These are phyloP conservation scores for Zymoseptoria tritici DNA, from an alignment of 2,329 filamentous ascomycete genomes.

Conservation along the genomic window DNA sequence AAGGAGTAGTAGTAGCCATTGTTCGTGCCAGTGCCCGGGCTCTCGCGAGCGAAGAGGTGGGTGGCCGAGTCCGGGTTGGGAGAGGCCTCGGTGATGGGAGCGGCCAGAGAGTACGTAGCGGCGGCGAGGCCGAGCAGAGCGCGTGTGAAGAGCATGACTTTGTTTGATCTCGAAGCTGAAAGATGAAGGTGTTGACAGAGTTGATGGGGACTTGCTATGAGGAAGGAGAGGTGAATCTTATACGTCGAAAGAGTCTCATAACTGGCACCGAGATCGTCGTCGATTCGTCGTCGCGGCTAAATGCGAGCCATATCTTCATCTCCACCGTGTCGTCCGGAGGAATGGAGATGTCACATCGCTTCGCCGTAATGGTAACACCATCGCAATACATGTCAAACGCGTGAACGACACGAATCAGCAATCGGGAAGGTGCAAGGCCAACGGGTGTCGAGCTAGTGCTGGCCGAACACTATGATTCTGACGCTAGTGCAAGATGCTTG, in stretches of 20 bases:
- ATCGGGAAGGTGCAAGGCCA: background rate
- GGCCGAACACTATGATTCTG: background rate
- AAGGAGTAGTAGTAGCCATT: conserved; percentile 55
- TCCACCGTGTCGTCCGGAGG: background rate
- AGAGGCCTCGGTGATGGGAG: conserved; percentile 25
- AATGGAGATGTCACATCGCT: background rate
- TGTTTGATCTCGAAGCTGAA: background rate
- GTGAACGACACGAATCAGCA: background rate
- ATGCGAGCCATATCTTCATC: background rate
- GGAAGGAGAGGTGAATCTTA: background rate
- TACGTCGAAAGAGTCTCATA: background rate
- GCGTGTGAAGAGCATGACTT: conserved; percentile 4
- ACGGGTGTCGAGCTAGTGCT: background rate
- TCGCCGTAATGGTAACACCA: background rate
- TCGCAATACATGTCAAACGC: background rate
- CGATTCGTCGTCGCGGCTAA: background rate
- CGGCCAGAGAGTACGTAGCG: conserved; percentile 29
- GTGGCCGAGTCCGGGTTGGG: conserved; percentile 28
- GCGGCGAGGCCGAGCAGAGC: conserved; percentile 33
- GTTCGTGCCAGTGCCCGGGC: conserved; percentile 40
- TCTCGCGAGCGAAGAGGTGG: conserved; percentile 29
- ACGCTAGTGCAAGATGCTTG: background rate
- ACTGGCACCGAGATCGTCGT: background rate
- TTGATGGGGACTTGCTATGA: background rate
- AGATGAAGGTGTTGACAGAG: background rate